Percentiles rank a stretch among this genome's conserved stretches.
These are phyloP conservation scores for Durotheca rogersii DNA, from an alignment of 495 filamentous ascomycete species.

Conservation along the genomic window DNA sequence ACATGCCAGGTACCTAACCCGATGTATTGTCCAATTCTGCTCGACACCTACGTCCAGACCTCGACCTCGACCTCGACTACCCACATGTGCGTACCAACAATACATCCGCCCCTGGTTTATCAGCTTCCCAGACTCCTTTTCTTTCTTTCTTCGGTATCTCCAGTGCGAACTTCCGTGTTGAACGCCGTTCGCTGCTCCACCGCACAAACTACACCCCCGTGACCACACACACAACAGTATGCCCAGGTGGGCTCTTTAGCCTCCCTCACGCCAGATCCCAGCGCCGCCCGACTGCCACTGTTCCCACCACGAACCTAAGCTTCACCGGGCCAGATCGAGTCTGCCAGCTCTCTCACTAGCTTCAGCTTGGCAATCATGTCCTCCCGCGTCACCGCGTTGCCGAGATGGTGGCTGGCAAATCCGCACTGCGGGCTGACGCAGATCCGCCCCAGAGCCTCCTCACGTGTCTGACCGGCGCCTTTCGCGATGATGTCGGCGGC, in stretches of 20 bases:
- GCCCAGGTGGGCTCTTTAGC: too few relatives aligned
- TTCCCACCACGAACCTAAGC: constrained; percentile 28
- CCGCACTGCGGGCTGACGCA: constrained; percentile 71
- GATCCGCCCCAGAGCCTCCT: constrained; percentile 60
- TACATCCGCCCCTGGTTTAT: too few relatives aligned
- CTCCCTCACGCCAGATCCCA: neutral
- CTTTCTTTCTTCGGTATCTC: too few relatives aligned
- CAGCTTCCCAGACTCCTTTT: too few relatives aligned
- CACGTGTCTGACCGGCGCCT: constrained; percentile 56
- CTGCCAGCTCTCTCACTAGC: constrained; percentile 61
- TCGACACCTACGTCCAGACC: too few relatives aligned
- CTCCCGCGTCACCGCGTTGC: constrained; percentile 57
- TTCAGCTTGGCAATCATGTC: constrained; percentile 67
- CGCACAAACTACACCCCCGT: too few relatives aligned
- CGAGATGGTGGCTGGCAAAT: constrained; percentile 63
- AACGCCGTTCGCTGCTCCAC: too few relatives aligned
- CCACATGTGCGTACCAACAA: too few relatives aligned
- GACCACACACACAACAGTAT: neutral
- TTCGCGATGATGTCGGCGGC: constrained; percentile 64
- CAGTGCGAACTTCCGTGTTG: too few relatives aligned
- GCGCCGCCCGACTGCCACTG: neutral
- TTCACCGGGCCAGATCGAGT: constrained; percentile 65
- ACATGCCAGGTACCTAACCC: too few relatives aligned
- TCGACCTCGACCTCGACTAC: too few relatives aligned
- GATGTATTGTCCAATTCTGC: too few relatives aligned